These are phyloP conservation scores for Catharanthus roseus DNA, from an alignment of 257 asterid genomes.

Conservation along the genomic window DNA sequence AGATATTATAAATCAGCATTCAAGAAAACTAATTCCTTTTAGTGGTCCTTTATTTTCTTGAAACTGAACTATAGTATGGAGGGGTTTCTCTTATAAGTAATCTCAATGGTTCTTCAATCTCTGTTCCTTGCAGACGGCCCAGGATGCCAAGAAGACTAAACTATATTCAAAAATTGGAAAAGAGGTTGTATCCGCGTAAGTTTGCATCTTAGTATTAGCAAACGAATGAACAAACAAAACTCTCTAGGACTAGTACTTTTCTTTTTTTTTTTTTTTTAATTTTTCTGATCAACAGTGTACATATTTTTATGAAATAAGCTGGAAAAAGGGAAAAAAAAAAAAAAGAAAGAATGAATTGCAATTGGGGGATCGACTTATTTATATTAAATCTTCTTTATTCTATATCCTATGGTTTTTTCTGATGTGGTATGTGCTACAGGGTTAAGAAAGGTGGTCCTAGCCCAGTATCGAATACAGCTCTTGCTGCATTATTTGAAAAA, in stretches of 20 bases:
- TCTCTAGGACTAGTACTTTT: neutral
- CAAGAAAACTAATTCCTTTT: neutral
- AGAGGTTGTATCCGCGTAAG: constrained; percentile 95
- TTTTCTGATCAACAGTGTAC: too few species aligned
- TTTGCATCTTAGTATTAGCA: constrained; percentile 13
- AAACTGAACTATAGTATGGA: neutral
- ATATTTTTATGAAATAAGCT: neutral
- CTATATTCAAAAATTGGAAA: constrained; percentile 73
- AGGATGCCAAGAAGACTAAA: constrained; percentile 77
- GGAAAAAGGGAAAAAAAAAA: neutral
- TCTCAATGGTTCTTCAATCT: constrained; percentile 12
- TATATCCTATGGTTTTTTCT: neutral
- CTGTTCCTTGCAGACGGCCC: constrained; percentile 55
- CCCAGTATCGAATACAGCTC: constrained; percentile 66
- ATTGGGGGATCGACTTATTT: neutral
- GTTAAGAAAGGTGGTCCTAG: constrained; percentile 84
- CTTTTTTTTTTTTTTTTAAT: too few species aligned
- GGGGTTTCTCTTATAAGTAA: constrained; percentile 9
- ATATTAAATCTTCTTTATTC: neutral
- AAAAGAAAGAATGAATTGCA: neutral
- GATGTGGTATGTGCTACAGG: constrained; percentile 31
- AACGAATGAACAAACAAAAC: neutral
- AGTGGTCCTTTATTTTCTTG: neutral
- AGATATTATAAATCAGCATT: neutral
- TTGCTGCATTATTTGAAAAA: constrained; percentile 76